These are phyloP conservation scores for Trapa incisa DNA, from an alignment of 345 rosid genomes.

Conservation along the genomic window DNA sequence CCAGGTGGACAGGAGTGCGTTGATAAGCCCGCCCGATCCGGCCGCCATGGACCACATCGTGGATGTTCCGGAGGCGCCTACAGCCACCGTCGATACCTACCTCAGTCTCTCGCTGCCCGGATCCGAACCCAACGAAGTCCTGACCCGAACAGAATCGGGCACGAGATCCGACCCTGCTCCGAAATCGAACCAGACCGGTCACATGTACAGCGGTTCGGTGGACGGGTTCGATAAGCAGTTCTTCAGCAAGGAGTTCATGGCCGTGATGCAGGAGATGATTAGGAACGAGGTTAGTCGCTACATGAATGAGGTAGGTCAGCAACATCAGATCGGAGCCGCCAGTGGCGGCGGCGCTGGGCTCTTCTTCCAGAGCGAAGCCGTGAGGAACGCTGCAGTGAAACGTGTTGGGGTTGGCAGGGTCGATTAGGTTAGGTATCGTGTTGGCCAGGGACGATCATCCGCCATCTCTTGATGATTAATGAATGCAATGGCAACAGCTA, in stretches of 20 bases:
- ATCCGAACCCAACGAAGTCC: constrained; percentile 12
- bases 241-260: constrained; percentile 47
- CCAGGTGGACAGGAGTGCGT: not conserved
- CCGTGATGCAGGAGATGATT: constrained; percentile 63
- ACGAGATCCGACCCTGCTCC: constrained; percentile 9
- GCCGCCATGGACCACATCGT: not conserved
- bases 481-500: too few species aligned
- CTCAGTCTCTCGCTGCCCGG: not conserved
- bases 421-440: constrained; percentile 13
- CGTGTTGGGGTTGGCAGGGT: constrained; percentile 52
- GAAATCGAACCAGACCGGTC: constrained; percentile 2
- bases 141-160: constrained; percentile 8
- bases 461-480: too few species aligned
- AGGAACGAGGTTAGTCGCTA: constrained; percentile 56
- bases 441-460: too few species aligned
- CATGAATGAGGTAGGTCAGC: constrained; percentile 35
- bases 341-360: constrained; percentile 18
- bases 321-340: constrained; percentile 12
- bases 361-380: constrained; percentile 35
- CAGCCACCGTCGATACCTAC: not conserved
- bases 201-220: not conserved
- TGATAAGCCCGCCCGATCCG: not conserved
- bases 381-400: constrained; percentile 50
- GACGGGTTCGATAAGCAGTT: constrained; percentile 36
- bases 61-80: not conserved